phyloP scores from a whole-genome alignment of 176 grass and related monocot species.

The Aechmea fasciata region DNA sequence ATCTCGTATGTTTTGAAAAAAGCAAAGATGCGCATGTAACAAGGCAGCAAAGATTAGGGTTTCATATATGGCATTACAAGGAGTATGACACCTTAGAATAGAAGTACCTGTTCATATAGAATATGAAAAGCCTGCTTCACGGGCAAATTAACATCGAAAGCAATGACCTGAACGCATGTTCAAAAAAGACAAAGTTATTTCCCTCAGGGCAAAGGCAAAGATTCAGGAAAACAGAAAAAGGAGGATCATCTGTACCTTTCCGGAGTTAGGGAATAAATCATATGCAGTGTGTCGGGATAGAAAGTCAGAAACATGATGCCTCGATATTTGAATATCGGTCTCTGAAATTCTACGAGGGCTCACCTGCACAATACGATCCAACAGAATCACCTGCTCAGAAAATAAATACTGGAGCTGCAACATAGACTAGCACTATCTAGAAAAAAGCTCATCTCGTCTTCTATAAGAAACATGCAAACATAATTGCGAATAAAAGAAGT shows the following conservation, averaged over 20 bases:
- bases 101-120: constrained; percentile 89
- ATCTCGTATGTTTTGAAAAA: no score
- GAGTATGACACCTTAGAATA: constrained; percentile 2
- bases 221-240: background rate
- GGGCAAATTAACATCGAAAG: constrained; percentile 85
- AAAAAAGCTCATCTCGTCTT: background rate
- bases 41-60: no score
- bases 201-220: background rate
- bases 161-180: constrained; percentile 66
- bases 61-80: background rate
- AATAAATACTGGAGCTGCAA: constrained; percentile 6
- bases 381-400: constrained; percentile 35
- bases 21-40: no score
- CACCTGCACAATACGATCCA: constrained; percentile 30
- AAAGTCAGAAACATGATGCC: constrained; percentile 45
- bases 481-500: no score
- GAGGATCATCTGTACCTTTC: constrained; percentile 54
- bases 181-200: constrained; percentile 8
- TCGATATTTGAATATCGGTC: constrained; percentile 56
- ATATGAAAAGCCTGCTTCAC: constrained; percentile 99
- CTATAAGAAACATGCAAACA: background rate
- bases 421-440: background rate
- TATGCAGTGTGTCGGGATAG: constrained; percentile 65
- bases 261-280: constrained; percentile 89
- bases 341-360: constrained; percentile 55